Evolutionary conservation across 768 basidiomycete genomes (phyloP), one percentile per base, ranked within the genome.

Genomic region (Mycena polygramma): DNA sequence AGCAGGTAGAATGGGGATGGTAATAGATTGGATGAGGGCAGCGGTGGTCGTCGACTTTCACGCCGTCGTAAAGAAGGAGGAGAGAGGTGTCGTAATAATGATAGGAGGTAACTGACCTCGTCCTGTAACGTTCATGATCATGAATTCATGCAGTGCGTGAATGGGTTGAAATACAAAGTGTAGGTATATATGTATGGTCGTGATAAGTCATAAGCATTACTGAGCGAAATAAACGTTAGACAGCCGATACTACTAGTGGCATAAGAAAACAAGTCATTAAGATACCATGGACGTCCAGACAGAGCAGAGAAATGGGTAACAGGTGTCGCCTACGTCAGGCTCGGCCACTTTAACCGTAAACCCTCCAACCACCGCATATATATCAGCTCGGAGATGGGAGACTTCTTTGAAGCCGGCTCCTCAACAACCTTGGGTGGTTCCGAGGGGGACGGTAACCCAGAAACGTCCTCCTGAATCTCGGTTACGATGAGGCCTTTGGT

Each of bases 291-390:
- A 64, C 60, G 60, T 64, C 63, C 69, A 49, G 43, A 48, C 22
- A 11, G 43, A 41, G 22, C 11, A 59, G 46, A 53, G 55, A 57
- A 55, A 67, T 14, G 30, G 37, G 19, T 30, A 57, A 60, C 36
- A 37, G 17, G 57, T 51, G 46, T 35, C 15, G 41, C 14, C 30
- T 83, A 87, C 74, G 84, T 81, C 58, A 94, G 85, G 75, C 85
- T 93, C 7, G 94, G 94, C 96, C 96, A 97, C 79, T 95, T 96
- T 77, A 96, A 84, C 81, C 90, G 92, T 62, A 98, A 82, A 4
- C 96, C 96, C 77, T 98, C 94, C 30, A 98, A 83, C 97, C 97
- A 99, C 57, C 97, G 90, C 88, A 97, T 92, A 79, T 98, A 99
- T n/a, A 99, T 83, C 72, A 99, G 87, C 79, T 99, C 97, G 24